These are phyloP conservation scores for Avicennia marina DNA, from an alignment of 257 asterid genomes.

Conservation along the genomic window DNA sequence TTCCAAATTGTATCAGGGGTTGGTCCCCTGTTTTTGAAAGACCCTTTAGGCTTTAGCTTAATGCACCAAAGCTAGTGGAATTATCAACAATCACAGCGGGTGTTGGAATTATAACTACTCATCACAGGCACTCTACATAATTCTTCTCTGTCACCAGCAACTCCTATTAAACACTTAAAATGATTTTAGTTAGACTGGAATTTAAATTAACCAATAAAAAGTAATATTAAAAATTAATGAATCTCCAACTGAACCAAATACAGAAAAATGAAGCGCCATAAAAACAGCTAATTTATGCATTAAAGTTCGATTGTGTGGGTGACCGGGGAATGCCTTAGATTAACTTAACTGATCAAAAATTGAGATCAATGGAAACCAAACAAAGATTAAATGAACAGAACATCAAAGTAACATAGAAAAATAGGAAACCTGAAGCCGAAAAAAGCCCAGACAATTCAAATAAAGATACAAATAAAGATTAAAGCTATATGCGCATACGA, in stretches of 20 bases:
- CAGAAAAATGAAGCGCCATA: too few species aligned
- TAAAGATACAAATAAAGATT: not conserved
- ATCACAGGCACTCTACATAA: slow-evolving; percentile 23
- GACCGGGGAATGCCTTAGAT: not conserved
- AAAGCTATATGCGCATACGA: not conserved
- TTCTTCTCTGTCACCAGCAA: slow-evolving; percentile 22
- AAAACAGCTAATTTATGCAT: too few species aligned
- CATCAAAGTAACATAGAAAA: not conserved
- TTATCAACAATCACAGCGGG: not conserved
- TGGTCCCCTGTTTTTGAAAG: slow-evolving; percentile 34
- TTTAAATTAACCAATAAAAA: not conserved
- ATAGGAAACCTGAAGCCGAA: not conserved
- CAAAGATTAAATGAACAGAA: slow-evolving; percentile 6
- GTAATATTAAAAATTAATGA: too few species aligned
- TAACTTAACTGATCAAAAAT: slow-evolving; percentile 14
- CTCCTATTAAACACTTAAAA: slow-evolving; percentile 31
- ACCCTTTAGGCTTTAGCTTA: slow-evolving; percentile 31
- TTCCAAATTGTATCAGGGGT: slow-evolving; percentile 31
- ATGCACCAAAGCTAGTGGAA: slow-evolving; percentile 22
- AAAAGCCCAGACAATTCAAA: not conserved
- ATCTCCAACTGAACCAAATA: too few species aligned
- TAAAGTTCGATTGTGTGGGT: too few species aligned
- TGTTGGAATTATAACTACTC: slow-evolving; percentile 12
- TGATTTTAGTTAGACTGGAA: slow-evolving; percentile 3
- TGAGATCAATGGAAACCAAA: not conserved